phyloP scores from a whole-genome alignment of 1,284 basidiomycete species.

The Malassezia yamatoensis region DNA sequence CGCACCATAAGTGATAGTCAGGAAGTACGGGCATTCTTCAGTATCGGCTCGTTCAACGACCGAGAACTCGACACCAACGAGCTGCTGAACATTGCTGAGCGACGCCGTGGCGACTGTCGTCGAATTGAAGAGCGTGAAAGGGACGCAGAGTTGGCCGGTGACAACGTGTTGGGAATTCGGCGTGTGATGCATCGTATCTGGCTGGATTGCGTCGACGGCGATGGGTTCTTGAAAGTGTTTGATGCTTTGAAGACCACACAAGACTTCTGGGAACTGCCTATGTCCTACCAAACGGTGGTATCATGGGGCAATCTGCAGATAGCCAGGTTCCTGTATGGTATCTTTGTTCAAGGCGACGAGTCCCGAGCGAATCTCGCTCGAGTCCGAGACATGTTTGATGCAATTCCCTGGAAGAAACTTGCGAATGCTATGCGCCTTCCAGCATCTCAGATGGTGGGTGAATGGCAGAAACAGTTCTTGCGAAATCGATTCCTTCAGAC shows the following conservation, averaged over 20 bases:
- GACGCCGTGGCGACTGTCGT: slow-evolving; percentile 28
- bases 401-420: slow-evolving; percentile 40
- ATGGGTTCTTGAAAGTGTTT: slow-evolving; percentile 40
- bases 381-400: slow-evolving; percentile 29
- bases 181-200: slow-evolving; percentile 35
- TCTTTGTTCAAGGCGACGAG: slow-evolving; percentile 39
- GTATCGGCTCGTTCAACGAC: slow-evolving; percentile 32
- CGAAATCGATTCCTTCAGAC: slow-evolving; percentile 30
- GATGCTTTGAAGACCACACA: slow-evolving; percentile 28
- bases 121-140: slow-evolving; percentile 33
- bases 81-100: slow-evolving; percentile 31
- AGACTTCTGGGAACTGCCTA: slow-evolving; percentile 29
- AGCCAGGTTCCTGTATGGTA: slow-evolving; percentile 38
- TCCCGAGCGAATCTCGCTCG: slow-evolving; percentile 35
- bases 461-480: slow-evolving; percentile 34
- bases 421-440: slow-evolving; percentile 38
- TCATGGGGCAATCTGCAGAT: slow-evolving; percentile 40
- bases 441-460: slow-evolving; percentile 27
- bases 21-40: slow-evolving; percentile 39
- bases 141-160: slow-evolving; percentile 34
- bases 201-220: slow-evolving; percentile 39
- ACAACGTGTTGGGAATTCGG: slow-evolving; percentile 38
- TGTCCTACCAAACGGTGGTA: slow-evolving; percentile 37
- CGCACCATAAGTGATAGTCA: slow-evolving; percentile 34
- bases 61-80: slow-evolving; percentile 25